These are phyloP conservation scores for Magnusiomyces paraingens DNA, from an alignment of 1,139 yeast genomes.

Conservation along the genomic window DNA sequence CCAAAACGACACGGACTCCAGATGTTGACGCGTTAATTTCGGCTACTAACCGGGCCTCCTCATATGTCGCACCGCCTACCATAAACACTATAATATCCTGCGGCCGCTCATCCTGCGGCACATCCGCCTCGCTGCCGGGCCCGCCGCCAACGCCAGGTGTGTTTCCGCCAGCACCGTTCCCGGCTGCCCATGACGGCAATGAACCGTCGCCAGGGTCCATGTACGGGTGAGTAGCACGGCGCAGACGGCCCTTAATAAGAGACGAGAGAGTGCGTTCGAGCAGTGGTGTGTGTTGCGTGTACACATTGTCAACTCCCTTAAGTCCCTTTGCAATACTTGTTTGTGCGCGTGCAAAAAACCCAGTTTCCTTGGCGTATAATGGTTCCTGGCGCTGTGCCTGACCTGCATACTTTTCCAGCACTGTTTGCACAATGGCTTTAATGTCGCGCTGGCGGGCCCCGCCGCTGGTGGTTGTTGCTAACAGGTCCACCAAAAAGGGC, in stretches of 20 bases:
- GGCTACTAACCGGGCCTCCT: constrained; percentile 77
- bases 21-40: constrained; percentile 55
- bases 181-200: constrained; percentile 22
- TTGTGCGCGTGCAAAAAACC: constrained; percentile 38
- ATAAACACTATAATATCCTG: constrained; percentile 78
- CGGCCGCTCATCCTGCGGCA: constrained; percentile 33
- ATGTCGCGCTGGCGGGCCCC: not conserved
- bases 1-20: constrained; percentile 56
- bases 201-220: constrained; percentile 38
- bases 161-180: constrained; percentile 25
- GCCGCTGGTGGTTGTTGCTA: constrained; percentile 2
- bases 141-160: constrained; percentile 4
- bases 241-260: constrained; percentile 45
- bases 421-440: constrained; percentile 17
- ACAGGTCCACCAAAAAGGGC: constrained; percentile 4
- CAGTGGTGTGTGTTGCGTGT: constrained; percentile 71
- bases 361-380: constrained; percentile 37
- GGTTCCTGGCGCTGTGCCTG: constrained; percentile 41
- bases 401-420: constrained; percentile 36
- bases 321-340: constrained; percentile 38
- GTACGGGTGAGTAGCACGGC: constrained; percentile 45
- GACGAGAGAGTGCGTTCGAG: constrained; percentile 48
- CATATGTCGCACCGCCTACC: constrained; percentile 88
- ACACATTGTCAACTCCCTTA: constrained; percentile 49
- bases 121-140: constrained; percentile 3